phyloP scores from a whole-genome alignment of 495 filamentous ascomycete genomes.

The Xylaria acuta region DNA sequence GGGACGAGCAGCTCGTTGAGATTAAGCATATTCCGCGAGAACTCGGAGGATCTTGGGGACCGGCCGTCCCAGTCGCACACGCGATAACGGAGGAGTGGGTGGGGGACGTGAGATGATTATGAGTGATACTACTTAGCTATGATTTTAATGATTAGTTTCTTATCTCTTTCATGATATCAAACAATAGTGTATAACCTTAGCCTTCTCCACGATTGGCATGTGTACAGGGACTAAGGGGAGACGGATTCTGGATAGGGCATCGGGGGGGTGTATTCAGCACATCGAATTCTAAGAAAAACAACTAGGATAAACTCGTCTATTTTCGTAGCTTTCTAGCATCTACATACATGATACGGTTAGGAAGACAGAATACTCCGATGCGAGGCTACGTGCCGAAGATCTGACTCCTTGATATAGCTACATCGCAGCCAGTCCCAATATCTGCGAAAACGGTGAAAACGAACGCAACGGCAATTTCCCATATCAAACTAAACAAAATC shows the following conservation, averaged over 20 bases:
- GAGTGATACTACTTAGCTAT: not conserved
- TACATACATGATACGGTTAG: not conserved
- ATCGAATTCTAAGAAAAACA: not conserved
- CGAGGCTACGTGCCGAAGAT: no score
- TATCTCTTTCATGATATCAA: not conserved
- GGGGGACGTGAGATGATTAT: not conserved
- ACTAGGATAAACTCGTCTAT: not conserved
- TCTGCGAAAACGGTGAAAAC: no score
- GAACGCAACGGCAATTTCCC: no score
- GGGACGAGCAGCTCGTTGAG: conserved; percentile 34
- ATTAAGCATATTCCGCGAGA: conserved; percentile 48
- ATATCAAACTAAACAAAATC: no score
- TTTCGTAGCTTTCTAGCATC: not conserved
- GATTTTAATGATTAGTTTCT: not conserved
- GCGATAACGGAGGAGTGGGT: not conserved
- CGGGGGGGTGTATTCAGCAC: not conserved
- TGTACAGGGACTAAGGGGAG: not conserved
- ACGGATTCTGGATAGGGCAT: not conserved
- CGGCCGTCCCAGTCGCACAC: not conserved
- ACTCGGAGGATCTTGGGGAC: conserved; percentile 41
- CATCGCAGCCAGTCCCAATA: no score
- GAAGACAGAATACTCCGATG: not conserved
- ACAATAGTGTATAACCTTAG: not conserved
- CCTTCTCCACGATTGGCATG: not conserved
- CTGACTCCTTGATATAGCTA: no score